Base-by-base conservation (phyloP, 768 basidiomycete species). In the Lactarius akahatsu region DNA sequence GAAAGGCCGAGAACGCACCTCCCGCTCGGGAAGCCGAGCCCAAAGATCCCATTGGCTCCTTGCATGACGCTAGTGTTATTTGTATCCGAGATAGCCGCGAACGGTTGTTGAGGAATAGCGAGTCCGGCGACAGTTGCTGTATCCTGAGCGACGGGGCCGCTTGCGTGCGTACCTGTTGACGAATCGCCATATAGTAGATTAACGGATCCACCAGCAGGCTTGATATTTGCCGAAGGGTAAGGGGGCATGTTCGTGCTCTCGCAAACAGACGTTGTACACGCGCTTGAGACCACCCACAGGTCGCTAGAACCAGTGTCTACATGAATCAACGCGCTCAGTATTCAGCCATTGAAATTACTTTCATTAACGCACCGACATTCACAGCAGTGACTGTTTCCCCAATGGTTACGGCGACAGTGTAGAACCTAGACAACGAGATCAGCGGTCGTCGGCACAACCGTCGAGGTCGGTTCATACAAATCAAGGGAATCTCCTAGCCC, bases 111-210 rank as follows among this genome's bases (percentile, higher is more conserved):
- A 6, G 76, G 71, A 15, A 86, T 67, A 1, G 77, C 73, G 4
- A 90, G 65, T 9, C 83, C 85, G 0, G 86, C 87, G 11, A 92
- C 71, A 32, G 77, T 76, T 6, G 86, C 83, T 0, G 74, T 77
- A 65, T 89, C 89, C 16, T 76, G 80, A 9, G 88, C 90, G 26
- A 91, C 82, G n/a, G 81, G 74, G 2, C 91, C 91, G 45, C 75
- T 74, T 3, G 89, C 90, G 69, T 85, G 84, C 0, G 90, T 92
- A 0, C 86, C 87, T 0, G 89, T 89, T 8, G 65, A 73, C 2
- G 89, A 90, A 74, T 91, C 90, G 56, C 91, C 91, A 66, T 91
- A 92, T 7, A 78, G 75, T 15, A 92, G 77, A 6, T 72, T 61
- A 15, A 81, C 83, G 55, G 81, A 79, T 41, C 86, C 71, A 2